Base-by-base conservation (phyloP, 1,284 basidiomycete genomes). In the Boletus semigastroideus region DNA sequence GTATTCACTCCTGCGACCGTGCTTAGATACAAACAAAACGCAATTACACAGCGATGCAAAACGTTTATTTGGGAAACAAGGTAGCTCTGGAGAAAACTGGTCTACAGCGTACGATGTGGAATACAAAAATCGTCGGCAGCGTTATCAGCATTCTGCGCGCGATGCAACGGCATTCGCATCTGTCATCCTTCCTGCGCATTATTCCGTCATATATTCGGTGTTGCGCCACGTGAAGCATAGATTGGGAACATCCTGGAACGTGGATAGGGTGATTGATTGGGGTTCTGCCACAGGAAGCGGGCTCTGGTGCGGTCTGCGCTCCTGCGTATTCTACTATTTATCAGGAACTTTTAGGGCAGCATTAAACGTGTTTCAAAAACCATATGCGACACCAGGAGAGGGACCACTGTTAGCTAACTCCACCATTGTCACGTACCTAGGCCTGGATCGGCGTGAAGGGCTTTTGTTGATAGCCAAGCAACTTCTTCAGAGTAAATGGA, bases 141-240 rank as follows among this genome's bases (percentile, higher is more conserved):
- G 77, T 31, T 69, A 67, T 51, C 76, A 74, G n/a, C 85, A 86
- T 67, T 74, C 71, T 34, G 76, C 80, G 49, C 78, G 86, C 44
- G 86, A 90, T 61, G 86, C 83, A 31, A 84, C 83, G 25, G 87
- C 89, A 13, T 90, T 90, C 64, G 84, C 83, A 16, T 81, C 86
- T 25, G 75, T 90, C 46, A 86, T 83, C 16, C 74, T 92, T 47
- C 89, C 88, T 2, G 81, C 86, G 4, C 87, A 91, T 70, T 92
- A 87, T 66, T 82, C 87, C 42, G 85, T 80, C 6, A 82, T 90
- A 57, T 77, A 73, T 53, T 74, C 86, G 14, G 85, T 91, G 11
- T 70, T 91, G 19, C 72, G 80, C 51, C 83, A 90, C 61, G 61
- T 83, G 37, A 84, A 80, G 56, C 76, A 72, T 42, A 75, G 89